Conservation (phyloP, 2,329 filamentous ascomycete genomes). For the Fusarium sulawesiense region DNA sequence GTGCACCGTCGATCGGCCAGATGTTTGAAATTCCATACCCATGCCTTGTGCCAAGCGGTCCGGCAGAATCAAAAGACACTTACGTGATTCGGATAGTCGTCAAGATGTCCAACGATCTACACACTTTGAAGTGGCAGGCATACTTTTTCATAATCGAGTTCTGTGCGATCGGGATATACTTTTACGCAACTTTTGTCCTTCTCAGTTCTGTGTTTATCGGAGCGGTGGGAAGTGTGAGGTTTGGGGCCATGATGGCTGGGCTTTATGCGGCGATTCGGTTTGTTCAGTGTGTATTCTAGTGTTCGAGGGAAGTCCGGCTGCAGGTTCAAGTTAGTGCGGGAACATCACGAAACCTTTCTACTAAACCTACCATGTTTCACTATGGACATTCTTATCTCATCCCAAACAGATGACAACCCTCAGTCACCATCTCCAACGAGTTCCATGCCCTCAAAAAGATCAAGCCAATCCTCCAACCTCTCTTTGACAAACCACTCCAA, state of each 20-base stretch:
- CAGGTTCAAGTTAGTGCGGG: no score
- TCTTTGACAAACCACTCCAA: slow-evolving; percentile 22
- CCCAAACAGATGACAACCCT: neutral
- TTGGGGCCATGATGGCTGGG: neutral
- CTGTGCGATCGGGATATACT: neutral
- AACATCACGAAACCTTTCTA: neutral
- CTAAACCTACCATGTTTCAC: neutral
- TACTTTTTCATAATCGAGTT: neutral
- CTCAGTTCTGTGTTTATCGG: neutral
- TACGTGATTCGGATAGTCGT: neutral
- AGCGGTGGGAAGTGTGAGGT: neutral
- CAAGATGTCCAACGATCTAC: neutral
- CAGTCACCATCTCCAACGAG: slow-evolving; percentile 15
- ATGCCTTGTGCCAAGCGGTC: fast-evolving
- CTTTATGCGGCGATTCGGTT: neutral
- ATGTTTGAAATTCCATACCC: neutral
- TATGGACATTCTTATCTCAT: neutral
- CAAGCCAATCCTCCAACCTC: slow-evolving; percentile 47
- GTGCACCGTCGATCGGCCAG: no score
- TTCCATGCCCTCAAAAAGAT: slow-evolving; percentile 38
- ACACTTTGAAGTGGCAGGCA: neutral
- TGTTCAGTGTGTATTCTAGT: neutral
- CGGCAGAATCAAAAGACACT: fast-evolving
- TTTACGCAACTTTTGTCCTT: neutral
- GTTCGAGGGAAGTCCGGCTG: neutral